Percentiles rank a stretch among this genome's conserved stretches.
phyloP scores from a whole-genome alignment of 2,329 filamentous ascomycete genomes.

The Neospermospora avenae region DNA sequence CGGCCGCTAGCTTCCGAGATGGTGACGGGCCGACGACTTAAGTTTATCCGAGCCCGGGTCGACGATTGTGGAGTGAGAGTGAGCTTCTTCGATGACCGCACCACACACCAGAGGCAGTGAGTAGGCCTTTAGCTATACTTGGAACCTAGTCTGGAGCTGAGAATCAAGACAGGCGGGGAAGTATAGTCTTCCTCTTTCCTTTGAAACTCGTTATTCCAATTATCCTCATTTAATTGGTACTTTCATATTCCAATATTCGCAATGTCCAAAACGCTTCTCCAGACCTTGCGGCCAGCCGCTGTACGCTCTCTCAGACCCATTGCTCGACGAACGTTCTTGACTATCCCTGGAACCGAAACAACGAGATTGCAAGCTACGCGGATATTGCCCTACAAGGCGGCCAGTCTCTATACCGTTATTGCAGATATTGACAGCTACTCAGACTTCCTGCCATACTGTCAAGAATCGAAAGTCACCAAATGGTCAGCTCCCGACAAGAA shows the following conservation, averaged over 20 bases:
- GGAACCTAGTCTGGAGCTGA: background rate
- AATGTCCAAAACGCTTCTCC: conserved; percentile 29
- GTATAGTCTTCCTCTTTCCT: background rate
- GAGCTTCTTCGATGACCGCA: background rate
- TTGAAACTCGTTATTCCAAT: background rate
- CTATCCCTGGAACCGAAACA: conserved; percentile 37
- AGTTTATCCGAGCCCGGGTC: background rate
- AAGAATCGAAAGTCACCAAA: conserved; percentile 69
- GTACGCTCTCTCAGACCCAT: conserved; percentile 18
- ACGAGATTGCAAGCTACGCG: conserved; percentile 72
- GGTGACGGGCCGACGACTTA: background rate
- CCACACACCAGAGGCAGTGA: background rate
- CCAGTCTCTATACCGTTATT: conserved; percentile 77
- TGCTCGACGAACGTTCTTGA: conserved; percentile 38
- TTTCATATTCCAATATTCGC: background rate
- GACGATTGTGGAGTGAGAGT: background rate
- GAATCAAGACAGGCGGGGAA: background rate
- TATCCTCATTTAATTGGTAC: background rate
- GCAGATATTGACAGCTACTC: conserved; percentile 84
- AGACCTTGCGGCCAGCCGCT: conserved; percentile 20
- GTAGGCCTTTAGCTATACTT: too few relatives aligned
- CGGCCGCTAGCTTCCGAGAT: background rate
- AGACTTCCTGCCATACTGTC: conserved; percentile 89
- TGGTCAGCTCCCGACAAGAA: conserved; percentile 57
- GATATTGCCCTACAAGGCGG: conserved; percentile 69